Base-by-base conservation (phyloP, 1,284 basidiomycete species). In the Ceratobasidium sp. region DNA sequence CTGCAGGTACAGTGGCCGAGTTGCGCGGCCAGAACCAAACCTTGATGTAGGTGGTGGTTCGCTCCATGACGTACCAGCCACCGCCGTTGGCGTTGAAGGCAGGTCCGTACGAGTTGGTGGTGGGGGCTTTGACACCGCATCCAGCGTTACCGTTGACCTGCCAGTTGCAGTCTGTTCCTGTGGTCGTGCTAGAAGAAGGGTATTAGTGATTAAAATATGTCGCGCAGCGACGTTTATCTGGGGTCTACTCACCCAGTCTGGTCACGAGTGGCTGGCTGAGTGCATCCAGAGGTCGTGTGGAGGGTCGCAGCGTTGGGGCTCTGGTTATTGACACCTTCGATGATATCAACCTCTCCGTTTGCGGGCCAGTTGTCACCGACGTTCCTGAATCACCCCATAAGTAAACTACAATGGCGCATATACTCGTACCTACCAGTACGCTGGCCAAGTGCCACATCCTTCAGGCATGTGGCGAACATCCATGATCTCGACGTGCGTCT, bases 291-390 rank as follows among this genome's bases (percentile, higher is more conserved):
- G 72, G 79, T 82, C 0, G 90, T 90, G 78, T 93, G 92, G 9
- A 93, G 80, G 14, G 88, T 89, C 1, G 85, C 83, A 64, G 83
- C 81, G 77, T 92, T 87, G 10, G 86, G 83, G 0, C 79, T 78
- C 76, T 83, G 79, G 76, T 85, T 83, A 76, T 91, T 90, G 43
- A 90, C 86, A 67, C 74, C 89, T 79, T 92, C 90, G 16, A 91
- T 69, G 58, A 92, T 88, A 79, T 92, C 90, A 28, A 90, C 84
- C 78, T 92, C 80, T 36, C 80, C 80, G 74, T 76, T 45, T 23
- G 46, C 43, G 18, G 75, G 75, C 75, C 75, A 74, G 46, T 77
- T 48, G 79, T 80, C 80, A 79, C 36, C 36, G 14, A 81, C 69
- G 76, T 80, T 34, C 80, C 80, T 81, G 10, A 75, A 71, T 46